These are phyloP conservation scores for Fraxinus albicans DNA, from an alignment of 305 asterid genomes.

Conservation along the genomic window DNA sequence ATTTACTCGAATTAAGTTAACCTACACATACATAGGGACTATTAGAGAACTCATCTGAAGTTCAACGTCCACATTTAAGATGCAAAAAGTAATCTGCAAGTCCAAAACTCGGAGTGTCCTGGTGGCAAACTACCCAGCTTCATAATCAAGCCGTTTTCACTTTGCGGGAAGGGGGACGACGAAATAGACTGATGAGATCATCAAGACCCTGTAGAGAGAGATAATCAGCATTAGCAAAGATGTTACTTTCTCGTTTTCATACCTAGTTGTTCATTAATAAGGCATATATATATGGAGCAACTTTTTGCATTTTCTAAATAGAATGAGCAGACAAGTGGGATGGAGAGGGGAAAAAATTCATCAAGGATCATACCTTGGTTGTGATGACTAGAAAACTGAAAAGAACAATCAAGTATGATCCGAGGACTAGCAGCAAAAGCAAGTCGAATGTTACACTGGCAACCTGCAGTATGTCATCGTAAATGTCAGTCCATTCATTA, in stretches of 20 bases:
- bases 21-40: background rate
- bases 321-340: background rate
- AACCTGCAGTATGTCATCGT: slow-evolving; percentile 53
- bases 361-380: slow-evolving; percentile 63
- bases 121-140: slow-evolving; percentile 1
- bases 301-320: background rate
- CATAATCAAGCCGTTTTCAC: slow-evolving; percentile 56
- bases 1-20: slow-evolving; percentile 2
- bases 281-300: background rate
- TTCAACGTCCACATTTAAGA: slow-evolving; percentile 6
- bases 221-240: background rate
- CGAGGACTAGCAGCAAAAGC: slow-evolving; percentile 80
- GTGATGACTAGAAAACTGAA: slow-evolving; percentile 84
- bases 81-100: background rate
- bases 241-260: background rate
- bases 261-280: background rate
- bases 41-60: slow-evolving; percentile 17
- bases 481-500: background rate
- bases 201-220: slow-evolving; percentile 75
- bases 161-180: slow-evolving; percentile 88
- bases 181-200: slow-evolving; percentile 83
- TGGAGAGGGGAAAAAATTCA: background rate
- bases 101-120: background rate
- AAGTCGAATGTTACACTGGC: slow-evolving; percentile 95
- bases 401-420: slow-evolving; percentile 82